These are phyloP conservation scores for Trichoderma semiorbis DNA, from an alignment of 2,329 filamentous ascomycete genomes.

Conservation along the genomic window DNA sequence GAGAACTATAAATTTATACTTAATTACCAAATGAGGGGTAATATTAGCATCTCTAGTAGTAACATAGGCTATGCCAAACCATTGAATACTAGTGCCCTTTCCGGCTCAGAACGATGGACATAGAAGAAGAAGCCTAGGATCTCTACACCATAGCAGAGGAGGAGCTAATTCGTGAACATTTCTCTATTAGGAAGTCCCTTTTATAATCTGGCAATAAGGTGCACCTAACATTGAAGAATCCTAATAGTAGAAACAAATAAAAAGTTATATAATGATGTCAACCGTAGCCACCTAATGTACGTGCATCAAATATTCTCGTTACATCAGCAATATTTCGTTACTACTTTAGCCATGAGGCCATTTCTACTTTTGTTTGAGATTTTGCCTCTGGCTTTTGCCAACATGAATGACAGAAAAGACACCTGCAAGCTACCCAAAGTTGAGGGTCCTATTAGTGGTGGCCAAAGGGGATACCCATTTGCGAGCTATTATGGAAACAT, in stretches of 20 bases:
- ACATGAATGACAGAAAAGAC: not conserved
- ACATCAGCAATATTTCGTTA: not conserved
- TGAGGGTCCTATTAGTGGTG: not conserved
- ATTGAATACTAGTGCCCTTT: not conserved
- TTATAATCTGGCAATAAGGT: not conserved
- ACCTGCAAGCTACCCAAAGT: not conserved
- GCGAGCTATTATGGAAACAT: not conserved
- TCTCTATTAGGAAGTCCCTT: not conserved
- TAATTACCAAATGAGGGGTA: not conserved
- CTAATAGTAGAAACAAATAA: not conserved
- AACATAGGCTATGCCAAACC: not conserved
- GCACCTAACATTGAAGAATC: not conserved
- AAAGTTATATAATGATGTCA: not conserved
- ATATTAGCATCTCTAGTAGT: not conserved
- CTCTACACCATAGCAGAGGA: not conserved
- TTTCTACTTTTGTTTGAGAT: not conserved
- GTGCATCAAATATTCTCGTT: not conserved
- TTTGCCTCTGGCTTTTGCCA: not conserved
- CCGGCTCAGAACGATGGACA: not conserved
- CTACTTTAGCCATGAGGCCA: not conserved
- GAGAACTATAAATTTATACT: not conserved
- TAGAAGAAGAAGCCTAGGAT: not conserved
- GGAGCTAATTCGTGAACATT: not conserved
- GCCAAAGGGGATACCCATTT: not conserved
- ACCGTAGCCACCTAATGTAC: not conserved